These are phyloP conservation scores for Epichloe gansuensis DNA, from an alignment of 2,329 filamentous ascomycete species.

Conservation along the genomic window DNA sequence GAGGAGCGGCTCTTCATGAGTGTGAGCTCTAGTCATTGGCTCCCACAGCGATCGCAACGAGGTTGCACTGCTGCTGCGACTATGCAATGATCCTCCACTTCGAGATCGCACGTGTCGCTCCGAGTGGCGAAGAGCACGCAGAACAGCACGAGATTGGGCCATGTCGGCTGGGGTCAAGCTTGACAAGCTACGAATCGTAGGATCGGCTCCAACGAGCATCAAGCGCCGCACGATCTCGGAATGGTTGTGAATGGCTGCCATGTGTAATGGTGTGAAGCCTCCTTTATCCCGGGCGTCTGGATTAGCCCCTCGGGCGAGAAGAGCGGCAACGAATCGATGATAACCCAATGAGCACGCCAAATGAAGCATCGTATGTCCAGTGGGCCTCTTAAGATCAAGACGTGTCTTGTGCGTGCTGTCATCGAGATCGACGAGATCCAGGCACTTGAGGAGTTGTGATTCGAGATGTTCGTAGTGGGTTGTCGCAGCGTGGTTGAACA, in stretches of 20 bases:
- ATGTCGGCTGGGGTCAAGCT: conserved; percentile 63
- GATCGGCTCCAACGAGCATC: conserved; percentile 61
- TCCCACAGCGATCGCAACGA: conserved; percentile 60
- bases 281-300: conserved; percentile 63
- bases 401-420: conserved; percentile 56
- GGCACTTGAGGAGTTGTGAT: conserved; percentile 54
- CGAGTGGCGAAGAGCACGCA: conserved; percentile 49
- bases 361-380: conserved; percentile 72
- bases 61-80: conserved; percentile 52
- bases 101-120: conserved; percentile 53
- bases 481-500: conserved; percentile 25
- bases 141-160: conserved; percentile 50
- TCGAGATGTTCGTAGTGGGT: conserved; percentile 44
- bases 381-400: conserved; percentile 52
- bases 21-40: conserved; percentile 26
- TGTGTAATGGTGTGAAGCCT: conserved; percentile 72
- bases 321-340: conserved; percentile 61
- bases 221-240: conserved; percentile 65
- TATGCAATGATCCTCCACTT: conserved; percentile 49
- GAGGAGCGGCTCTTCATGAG: conserved; percentile 24
- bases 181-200: conserved; percentile 55
- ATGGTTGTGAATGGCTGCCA: conserved; percentile 67
- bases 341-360: conserved; percentile 65
- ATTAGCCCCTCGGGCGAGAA: conserved; percentile 67
- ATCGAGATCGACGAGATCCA: conserved; percentile 71